Evolutionary conservation across 2,329 filamentous ascomycete genomes (phyloP), one percentile per base, ranked within the genome.

Genomic region (Ceratocystis diversiconidia): DNA sequence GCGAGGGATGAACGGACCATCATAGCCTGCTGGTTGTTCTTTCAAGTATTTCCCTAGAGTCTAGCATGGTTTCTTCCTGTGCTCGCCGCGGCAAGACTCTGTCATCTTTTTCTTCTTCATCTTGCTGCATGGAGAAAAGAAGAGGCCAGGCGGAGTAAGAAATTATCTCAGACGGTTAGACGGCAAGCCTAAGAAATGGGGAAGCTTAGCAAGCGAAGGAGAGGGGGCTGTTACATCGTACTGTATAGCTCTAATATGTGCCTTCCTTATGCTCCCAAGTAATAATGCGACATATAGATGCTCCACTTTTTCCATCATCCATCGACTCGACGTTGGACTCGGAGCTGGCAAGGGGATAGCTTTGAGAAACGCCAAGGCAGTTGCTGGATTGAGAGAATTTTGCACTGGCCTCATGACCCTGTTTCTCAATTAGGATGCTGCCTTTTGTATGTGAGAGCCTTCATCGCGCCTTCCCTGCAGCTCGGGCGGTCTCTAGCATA

Each of bases 51-150:
- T 36, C 17, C 8, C 17, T 59, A 4, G 55, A 6, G 30, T 28
- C 25, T 32, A 8, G 55, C 55, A 32, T 30, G 12, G 2, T 36
- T 22, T 57, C 12, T 59, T 15, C 25, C 48, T 64, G 5, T 41
- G 36, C 36, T 41, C 10, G 4, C 36, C 10, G 4, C 10, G 12
- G 36, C 10, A 41, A 22, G 41, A 52, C 30, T 52, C 30, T 64
- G 32, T 59, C 28, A 59, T 15, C 25, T 64, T 55, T 52, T 19
- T 17, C 19, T 28, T 8, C 48, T 15, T 52, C 61, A 69, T 63
- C 70, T 22, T 63, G 50, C 48, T 25, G 55, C 55, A 59, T 59
- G 55, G 55, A 59, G 55, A 59, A 30, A 59, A 59, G 55, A 59
- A 59, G n/a, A 41, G 36, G 3, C 28, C 22, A 62, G 46, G 5